Evolutionary conservation across 345 rosid species (phyloP).

Genomic region (Chamaenerion angustifolium): DNA sequence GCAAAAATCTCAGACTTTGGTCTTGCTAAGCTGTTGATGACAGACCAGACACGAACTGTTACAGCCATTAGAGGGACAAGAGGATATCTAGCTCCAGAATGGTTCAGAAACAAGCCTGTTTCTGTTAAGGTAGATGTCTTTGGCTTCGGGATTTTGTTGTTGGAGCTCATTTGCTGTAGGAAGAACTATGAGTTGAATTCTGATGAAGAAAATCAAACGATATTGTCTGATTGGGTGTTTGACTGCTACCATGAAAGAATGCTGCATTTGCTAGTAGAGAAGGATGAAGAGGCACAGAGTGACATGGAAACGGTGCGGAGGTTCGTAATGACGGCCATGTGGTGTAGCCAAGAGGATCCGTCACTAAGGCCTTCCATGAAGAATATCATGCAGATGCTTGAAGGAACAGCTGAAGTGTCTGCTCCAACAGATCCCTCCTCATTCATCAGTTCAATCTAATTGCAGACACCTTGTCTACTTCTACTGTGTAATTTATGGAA

Average conservation of each 20-base stretch:
- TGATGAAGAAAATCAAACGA: conserved; percentile 5
- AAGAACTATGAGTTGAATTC: conserved; percentile 9
- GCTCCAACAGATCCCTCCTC: conserved; percentile 18
- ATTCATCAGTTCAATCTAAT: conserved; percentile 9
- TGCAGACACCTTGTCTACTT: neutral
- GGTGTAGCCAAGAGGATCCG: conserved; percentile 51
- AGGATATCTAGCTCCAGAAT: conserved; percentile 31
- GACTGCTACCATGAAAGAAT: conserved; percentile 24
- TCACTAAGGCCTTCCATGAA: conserved; percentile 31
- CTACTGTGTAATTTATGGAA: too few species aligned
- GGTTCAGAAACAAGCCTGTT: conserved; percentile 27
- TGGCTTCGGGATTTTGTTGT: conserved; percentile 27
- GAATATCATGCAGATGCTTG: conserved; percentile 27
- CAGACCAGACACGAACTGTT: conserved; percentile 13
- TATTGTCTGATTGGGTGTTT: conserved; percentile 34
- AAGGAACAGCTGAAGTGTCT: conserved; percentile 18
- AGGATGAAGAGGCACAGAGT: conserved; percentile 23
- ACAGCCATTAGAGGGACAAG: conserved; percentile 26
- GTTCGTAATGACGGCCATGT: conserved; percentile 31
- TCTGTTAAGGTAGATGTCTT: conserved; percentile 32
- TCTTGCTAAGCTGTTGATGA: conserved; percentile 20
- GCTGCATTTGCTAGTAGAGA: conserved; percentile 14
- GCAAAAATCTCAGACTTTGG: conserved; percentile 26
- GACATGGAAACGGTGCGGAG: conserved; percentile 24
- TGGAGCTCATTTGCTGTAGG: conserved; percentile 27